Conservation (phyloP, 495 filamentous ascomycete species). For the Hamigera avellanea region DNA sequence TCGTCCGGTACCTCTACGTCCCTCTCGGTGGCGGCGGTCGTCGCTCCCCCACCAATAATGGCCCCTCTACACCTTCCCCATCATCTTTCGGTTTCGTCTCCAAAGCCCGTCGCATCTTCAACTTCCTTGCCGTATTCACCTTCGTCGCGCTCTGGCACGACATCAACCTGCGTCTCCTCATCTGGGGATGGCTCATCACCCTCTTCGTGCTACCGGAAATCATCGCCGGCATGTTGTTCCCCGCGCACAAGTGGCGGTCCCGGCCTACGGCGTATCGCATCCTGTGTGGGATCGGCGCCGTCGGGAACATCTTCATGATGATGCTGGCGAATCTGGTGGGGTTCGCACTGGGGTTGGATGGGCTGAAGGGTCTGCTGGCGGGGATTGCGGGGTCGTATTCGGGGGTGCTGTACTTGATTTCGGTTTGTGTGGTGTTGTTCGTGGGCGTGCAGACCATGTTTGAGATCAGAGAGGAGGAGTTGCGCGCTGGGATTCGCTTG, state of each 20-base stretch:
- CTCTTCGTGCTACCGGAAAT: slow-evolving; percentile 89
- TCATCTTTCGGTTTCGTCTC: slow-evolving; percentile 10
- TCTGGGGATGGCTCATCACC: slow-evolving; percentile 95
- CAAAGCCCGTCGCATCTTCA: slow-evolving; percentile 38
- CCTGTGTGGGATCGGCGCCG: slow-evolving; percentile 74
- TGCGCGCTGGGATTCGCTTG: slow-evolving; percentile 66
- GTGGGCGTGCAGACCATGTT: slow-evolving; percentile 92
- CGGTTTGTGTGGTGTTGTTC: slow-evolving; percentile 62
- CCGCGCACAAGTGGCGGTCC: slow-evolving; percentile 52
- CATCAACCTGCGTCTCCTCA: slow-evolving; percentile 79
- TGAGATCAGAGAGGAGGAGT: slow-evolving; percentile 78
- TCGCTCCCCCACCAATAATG: slow-evolving; percentile 3
- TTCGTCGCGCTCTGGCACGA: slow-evolving; percentile 99
- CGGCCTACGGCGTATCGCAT: slow-evolving; percentile 61
- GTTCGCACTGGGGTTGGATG: slow-evolving; percentile 86
- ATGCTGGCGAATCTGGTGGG: slow-evolving; percentile 91
- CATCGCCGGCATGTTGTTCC: slow-evolving; percentile 58
- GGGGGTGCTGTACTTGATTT: slow-evolving; percentile 60
- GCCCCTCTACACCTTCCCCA: slow-evolving; percentile 4
- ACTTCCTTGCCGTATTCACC: slow-evolving; percentile 81
- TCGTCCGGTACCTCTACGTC: slow-evolving; percentile 87
- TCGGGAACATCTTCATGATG: slow-evolving; percentile 88
- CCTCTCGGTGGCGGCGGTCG: slow-evolving; percentile 62
- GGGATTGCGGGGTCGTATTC: slow-evolving; percentile 64
- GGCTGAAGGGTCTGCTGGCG: slow-evolving; percentile 60